Percentiles rank a stretch among this genome's conserved stretches.
Conservation (phyloP, 2,329 filamentous ascomycete species). For the Cadophora sp. region DNA sequence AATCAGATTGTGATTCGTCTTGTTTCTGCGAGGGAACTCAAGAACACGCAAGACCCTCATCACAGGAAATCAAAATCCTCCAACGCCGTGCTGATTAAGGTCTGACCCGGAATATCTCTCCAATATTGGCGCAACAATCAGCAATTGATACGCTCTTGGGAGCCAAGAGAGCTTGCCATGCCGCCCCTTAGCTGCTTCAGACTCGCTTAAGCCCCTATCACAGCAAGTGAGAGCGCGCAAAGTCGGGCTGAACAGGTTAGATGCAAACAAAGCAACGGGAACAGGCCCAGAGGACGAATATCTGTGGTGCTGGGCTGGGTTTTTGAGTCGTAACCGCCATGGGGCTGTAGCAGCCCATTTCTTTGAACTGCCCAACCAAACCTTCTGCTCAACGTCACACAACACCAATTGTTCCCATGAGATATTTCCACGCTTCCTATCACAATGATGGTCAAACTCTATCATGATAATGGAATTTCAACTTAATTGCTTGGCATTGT, state of each 20-base stretch:
- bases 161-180: conserved; percentile 7
- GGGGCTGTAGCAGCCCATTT: neutral
- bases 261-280: neutral
- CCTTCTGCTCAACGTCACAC: too few species aligned
- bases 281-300: neutral
- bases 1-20: too few species aligned
- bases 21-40: too few species aligned
- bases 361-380: too few species aligned
- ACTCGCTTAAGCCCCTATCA: neutral
- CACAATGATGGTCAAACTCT: too few species aligned
- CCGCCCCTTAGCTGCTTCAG: neutral
- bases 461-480: too few species aligned
- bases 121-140: neutral
- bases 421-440: too few species aligned
- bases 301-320: too few species aligned
- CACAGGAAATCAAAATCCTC: neutral
- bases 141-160: neutral
- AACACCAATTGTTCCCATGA: too few species aligned
- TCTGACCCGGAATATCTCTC: neutral
- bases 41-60: too few species aligned
- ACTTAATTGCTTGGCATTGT: too few species aligned
- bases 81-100: neutral
- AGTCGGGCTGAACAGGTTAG: neutral
- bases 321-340: neutral
- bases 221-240: neutral